phyloP scores from a whole-genome alignment of 306 rosid genomes.

The Gastrolobium bilobum region DNA sequence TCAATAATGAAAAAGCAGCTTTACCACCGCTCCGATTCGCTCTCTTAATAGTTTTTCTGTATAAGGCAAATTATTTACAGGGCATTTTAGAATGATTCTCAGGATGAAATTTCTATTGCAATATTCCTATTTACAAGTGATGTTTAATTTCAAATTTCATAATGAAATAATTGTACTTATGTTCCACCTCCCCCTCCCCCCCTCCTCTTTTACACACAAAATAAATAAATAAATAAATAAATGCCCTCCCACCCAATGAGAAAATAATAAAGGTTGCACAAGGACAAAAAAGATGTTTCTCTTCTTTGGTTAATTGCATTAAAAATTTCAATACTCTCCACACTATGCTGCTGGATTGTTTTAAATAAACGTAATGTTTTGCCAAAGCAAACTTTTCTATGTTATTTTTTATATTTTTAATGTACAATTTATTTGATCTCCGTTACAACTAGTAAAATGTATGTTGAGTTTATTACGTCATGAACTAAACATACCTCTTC shows the following conservation, averaged over 20 bases:
- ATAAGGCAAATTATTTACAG: neutral
- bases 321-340: neutral
- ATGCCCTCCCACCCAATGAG: neutral
- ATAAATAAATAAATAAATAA: no score
- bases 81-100: neutral
- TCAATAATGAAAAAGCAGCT: no score
- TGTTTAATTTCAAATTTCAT: neutral
- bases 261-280: neutral
- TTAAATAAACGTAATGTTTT: neutral
- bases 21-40: no score
- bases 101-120: neutral
- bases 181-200: no score
- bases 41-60: no score
- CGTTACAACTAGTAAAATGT: no score
- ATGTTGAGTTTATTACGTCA: no score
- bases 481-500: no score
- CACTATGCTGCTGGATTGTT: neutral
- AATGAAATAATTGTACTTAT: neutral
- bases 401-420: no score
- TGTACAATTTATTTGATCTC: no score
- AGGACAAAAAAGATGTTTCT: neutral
- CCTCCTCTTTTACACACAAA: no score
- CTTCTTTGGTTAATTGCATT: neutral
- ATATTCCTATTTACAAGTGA: neutral
- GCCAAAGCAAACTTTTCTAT: neutral